Evolutionary conservation across 2,329 filamentous ascomycete species (phyloP).

Genomic region (Fusarium dimerum): DNA sequence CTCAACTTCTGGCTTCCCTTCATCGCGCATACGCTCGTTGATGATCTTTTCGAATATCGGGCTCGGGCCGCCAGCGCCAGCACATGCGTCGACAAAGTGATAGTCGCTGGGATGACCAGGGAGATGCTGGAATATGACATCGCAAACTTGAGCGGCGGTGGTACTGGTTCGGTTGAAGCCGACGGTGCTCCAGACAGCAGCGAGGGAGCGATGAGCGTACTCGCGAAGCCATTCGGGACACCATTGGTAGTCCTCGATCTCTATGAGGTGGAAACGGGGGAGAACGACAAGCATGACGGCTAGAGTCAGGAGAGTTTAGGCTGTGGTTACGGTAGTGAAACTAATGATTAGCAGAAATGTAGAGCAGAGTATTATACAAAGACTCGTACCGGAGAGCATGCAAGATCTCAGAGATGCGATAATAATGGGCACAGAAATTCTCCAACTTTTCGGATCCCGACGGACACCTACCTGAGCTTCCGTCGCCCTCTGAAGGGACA

Average conservation of each 20-base stretch:
- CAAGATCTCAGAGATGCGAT: neutral
- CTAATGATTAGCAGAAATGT: neutral
- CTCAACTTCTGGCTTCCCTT: slow-evolving; percentile 17
- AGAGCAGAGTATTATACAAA: slow-evolving; percentile 1
- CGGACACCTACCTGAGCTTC: neutral
- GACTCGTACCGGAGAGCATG: neutral
- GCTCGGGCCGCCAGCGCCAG: slow-evolving; percentile 19
- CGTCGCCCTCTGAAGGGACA: neutral
- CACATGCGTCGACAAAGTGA: slow-evolving; percentile 23
- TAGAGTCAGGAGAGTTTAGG: neutral
- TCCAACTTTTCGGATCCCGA: slow-evolving; percentile 13
- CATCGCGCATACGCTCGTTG: slow-evolving; percentile 15
- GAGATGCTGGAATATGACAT: slow-evolving; percentile 19
- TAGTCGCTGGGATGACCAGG: slow-evolving; percentile 21
- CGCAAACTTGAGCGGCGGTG: slow-evolving; percentile 21
- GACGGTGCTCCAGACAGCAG: slow-evolving; percentile 20
- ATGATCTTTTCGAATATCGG: slow-evolving; percentile 24
- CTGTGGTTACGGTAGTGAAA: neutral
- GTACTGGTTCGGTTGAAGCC: slow-evolving; percentile 20
- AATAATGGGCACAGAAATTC: neutral
- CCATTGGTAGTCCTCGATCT: slow-evolving; percentile 25
- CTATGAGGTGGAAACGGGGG: slow-evolving; percentile 24
- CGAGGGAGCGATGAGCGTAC: slow-evolving; percentile 23
- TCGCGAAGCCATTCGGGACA: slow-evolving; percentile 25
- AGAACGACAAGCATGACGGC: slow-evolving; percentile 18